These are phyloP conservation scores for Meyerozyma guilliermondii DNA, from an alignment of 1,139 yeast species.

Conservation along the genomic window DNA sequence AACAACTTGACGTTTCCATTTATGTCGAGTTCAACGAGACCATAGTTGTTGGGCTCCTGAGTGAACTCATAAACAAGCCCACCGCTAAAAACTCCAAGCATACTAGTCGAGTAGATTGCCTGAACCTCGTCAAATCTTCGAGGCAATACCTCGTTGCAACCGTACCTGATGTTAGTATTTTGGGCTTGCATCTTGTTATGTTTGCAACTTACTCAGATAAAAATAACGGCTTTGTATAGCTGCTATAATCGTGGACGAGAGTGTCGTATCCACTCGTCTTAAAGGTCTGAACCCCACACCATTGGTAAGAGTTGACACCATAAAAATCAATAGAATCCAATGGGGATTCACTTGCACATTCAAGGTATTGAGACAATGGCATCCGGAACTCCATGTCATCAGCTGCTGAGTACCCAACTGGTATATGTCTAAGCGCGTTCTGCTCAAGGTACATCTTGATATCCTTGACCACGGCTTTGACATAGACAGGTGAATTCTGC, in stretches of 20 bases:
- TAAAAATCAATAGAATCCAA: constrained; percentile 77
- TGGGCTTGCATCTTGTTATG: neutral
- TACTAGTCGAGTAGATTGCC: constrained; percentile 63
- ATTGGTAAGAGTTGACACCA: constrained; percentile 93
- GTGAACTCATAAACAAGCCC: constrained; percentile 91
- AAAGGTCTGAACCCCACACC: constrained; percentile 93
- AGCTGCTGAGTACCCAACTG: constrained; percentile 96
- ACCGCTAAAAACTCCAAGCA: constrained; percentile 83
- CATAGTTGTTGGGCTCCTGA: constrained; percentile 85
- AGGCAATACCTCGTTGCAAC: constrained; percentile 83
- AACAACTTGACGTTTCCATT: constrained; percentile 54
- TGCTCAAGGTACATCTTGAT: constrained; percentile 62
- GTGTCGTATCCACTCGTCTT: constrained; percentile 75
- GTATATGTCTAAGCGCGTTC: constrained; percentile 62
- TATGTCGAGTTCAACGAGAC: constrained; percentile 57
- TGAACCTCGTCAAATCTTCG: constrained; percentile 76
- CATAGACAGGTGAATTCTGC: constrained; percentile 54
- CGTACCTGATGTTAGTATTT: constrained; percentile 30
- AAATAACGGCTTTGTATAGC: constrained; percentile 72
- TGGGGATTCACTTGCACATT: constrained; percentile 60
- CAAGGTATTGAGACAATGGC: constrained; percentile 74
- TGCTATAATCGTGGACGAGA: constrained; percentile 65
- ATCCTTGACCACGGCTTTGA: constrained; percentile 78
- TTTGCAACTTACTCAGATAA: constrained; percentile 66
- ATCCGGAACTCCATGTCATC: constrained; percentile 77